These are phyloP conservation scores for Acarospora socialis DNA, from an alignment of 2,329 filamentous ascomycete genomes.

Conservation along the genomic window DNA sequence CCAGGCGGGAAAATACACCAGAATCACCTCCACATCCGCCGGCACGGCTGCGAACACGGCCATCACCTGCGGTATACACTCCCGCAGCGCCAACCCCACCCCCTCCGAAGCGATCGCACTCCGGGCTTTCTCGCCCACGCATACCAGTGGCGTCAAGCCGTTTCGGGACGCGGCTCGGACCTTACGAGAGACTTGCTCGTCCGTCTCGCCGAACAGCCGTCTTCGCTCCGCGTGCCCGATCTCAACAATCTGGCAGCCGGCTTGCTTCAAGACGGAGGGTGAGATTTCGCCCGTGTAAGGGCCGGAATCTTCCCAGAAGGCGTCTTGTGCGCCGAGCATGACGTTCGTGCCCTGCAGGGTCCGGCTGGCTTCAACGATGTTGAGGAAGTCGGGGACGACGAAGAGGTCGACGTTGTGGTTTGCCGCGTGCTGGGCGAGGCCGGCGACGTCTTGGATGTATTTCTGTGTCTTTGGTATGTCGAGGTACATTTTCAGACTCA, in stretches of 20 bases:
- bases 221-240: conserved; percentile 65
- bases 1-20: conserved; percentile 84
- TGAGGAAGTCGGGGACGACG: conserved; percentile 27
- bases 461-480: conserved; percentile 8
- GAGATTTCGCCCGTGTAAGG: conserved; percentile 69
- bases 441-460: conserved; percentile 10
- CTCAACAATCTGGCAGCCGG: conserved; percentile 60
- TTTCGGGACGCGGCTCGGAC: conserved; percentile 53
- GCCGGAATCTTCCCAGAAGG: conserved; percentile 53
- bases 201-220: conserved; percentile 59
- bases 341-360: conserved; percentile 68
- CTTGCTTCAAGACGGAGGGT: conserved; percentile 48
- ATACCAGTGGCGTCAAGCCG: conserved; percentile 63
- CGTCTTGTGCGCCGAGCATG: conserved; percentile 62
- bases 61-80: conserved; percentile 53
- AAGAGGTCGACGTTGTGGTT: conserved; percentile 40
- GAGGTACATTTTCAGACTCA: conserved; percentile 73
- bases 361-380: conserved; percentile 40
- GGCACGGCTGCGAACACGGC: conserved; percentile 48
- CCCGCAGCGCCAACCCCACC: conserved; percentile 46
- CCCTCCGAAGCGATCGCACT: conserved; percentile 29
- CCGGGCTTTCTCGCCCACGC: conserved; percentile 56
- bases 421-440: conserved; percentile 12
- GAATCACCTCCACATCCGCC: conserved; percentile 50
- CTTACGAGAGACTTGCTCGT: conserved; percentile 52